Conservation (phyloP, 2,329 filamentous ascomycete species). For the Tolypocladium tropicale region DNA sequence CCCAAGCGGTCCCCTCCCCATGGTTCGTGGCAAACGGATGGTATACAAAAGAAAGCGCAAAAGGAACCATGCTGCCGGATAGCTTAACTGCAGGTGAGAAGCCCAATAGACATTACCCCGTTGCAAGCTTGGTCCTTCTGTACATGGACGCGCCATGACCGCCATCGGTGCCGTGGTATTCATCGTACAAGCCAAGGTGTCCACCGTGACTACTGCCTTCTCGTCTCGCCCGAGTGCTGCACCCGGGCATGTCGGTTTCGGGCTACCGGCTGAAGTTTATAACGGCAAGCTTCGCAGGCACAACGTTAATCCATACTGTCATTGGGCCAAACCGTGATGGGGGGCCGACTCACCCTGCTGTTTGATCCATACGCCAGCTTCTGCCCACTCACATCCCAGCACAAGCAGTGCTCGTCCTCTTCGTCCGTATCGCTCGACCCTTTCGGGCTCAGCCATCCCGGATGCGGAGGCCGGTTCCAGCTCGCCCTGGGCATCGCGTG, state of each 20-base stretch:
- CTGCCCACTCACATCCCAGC: slow-evolving; percentile 52
- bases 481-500: slow-evolving; percentile 46
- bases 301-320: neutral
- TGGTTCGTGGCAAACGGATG: slow-evolving; percentile 3
- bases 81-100: neutral
- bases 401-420: slow-evolving; percentile 50
- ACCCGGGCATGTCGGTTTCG: neutral
- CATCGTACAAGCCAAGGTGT: neutral
- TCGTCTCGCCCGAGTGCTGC: neutral
- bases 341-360: slow-evolving; percentile 42
- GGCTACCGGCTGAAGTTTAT: slow-evolving; percentile 37
- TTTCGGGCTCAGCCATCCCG: slow-evolving; percentile 49
- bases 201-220: neutral
- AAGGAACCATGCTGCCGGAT: slow-evolving; percentile 3
- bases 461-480: slow-evolving; percentile 45
- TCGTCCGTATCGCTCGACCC: slow-evolving; percentile 42
- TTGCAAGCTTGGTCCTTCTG: neutral
- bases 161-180: neutral
- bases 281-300: slow-evolving; percentile 30
- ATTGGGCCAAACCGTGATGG: neutral
- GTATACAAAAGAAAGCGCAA: slow-evolving; percentile 3
- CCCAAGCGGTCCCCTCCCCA: neutral
- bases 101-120: neutral
- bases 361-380: slow-evolving; percentile 55
- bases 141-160: neutral